Base-by-base conservation (phyloP, 2,329 filamentous ascomycete genomes). In the Colletotrichum tofieldiae region DNA sequence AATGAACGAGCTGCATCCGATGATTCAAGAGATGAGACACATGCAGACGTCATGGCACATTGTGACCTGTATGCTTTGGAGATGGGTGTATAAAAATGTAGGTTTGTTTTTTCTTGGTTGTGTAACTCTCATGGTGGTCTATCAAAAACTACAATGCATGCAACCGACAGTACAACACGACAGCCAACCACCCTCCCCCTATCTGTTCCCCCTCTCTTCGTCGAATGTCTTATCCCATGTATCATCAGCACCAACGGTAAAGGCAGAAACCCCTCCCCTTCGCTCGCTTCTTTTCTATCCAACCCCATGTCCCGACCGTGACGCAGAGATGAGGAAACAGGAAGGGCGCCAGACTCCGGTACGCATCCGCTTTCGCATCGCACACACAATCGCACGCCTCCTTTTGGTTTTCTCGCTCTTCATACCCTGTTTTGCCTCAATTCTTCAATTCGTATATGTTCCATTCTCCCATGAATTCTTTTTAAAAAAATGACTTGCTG, bases 61-160 rank as follows among this genome's bases (percentile, higher is more conserved):
- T 45, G 52, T 45, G 35, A 37, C 12, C 23, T n/a, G 23, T 35
- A 35, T 55, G 51, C 23, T 35, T 14, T 35, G 12, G 12, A 72
- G 32, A 65, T 14, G 55, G 35, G 11, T 14, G 26, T 58, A 35
- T 52, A 32, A 59, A 16, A 23, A 55, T 70, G 23, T 51, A 55
- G 37, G 52, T 63, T 47, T 69, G 58, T 29, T 51, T 60, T 61
- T 55, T 49, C 35, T 60, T 58, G 65, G 54, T 70, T 70, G 60
- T 72, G 70, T 64, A 72, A 72, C 65, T 69, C 59, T 69, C 29
- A 58, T 49, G 45, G 35, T 59, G 54, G 60, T 72, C 70, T 72
- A 72, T 72, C 45, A 32, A 72, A 64, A 72, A 54, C 18, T 60
- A 59, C 56, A 58, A 61, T 55, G 45, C 51, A 20, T 39, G 59